Percentiles rank a stretch among this genome's conserved stretches.
Evolutionary conservation across 2,329 filamentous ascomycete genomes (phyloP).

Genomic region (Helicocarpus griseus): DNA sequence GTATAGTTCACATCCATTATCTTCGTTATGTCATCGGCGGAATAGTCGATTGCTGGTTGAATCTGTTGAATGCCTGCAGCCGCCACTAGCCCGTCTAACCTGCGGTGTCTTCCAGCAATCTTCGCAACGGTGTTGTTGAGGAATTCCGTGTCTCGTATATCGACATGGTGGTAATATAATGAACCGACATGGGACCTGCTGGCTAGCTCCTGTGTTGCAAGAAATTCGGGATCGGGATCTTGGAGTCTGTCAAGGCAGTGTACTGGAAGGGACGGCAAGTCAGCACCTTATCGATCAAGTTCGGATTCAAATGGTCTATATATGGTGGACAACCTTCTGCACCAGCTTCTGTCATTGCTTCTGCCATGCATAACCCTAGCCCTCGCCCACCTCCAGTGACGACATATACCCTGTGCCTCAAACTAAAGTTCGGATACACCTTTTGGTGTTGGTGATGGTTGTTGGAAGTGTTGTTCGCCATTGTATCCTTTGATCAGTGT

Average conservation of each 20-base stretch:
- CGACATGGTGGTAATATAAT: constrained; percentile 39
- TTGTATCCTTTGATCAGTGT: background rate
- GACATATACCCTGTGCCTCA: constrained; percentile 31
- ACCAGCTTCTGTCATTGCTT: constrained; percentile 39
- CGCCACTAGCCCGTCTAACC: constrained; percentile 34
- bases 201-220: constrained; percentile 24
- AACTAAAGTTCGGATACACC: constrained; percentile 38
- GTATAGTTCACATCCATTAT: constrained; percentile 42
- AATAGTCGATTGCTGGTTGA: constrained; percentile 31
- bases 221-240: constrained; percentile 36
- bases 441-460: constrained; percentile 6
- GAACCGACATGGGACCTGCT: constrained; percentile 26
- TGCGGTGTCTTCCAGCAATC: constrained; percentile 10
- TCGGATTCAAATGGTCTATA: background rate
- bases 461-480: background rate
- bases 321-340: constrained; percentile 27
- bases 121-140: constrained; percentile 15
- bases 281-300: background rate
- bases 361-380: constrained; percentile 36
- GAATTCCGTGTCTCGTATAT: constrained; percentile 35
- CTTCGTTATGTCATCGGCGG: constrained; percentile 30
- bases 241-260: constrained; percentile 39
- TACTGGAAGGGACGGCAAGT: constrained; percentile 21
- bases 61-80: constrained; percentile 36
- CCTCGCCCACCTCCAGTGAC: constrained; percentile 37